Base-by-base conservation (phyloP, 768 basidiomycete genomes). In the Hygrophorus pudorinus region DNA sequence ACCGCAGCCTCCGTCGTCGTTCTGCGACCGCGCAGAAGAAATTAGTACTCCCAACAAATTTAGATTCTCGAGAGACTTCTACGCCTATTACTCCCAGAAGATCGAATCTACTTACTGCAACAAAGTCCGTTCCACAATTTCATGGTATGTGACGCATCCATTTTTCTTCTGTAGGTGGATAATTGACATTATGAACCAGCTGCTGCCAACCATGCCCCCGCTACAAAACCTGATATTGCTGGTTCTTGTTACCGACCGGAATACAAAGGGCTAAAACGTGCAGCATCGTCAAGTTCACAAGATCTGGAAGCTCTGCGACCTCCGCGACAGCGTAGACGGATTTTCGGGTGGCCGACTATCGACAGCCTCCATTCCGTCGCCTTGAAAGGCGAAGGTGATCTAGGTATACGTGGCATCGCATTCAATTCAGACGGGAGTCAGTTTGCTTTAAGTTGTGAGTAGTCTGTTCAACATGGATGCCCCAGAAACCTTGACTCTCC, bases 401-500 rank as follows among this genome's bases (percentile, higher is more conserved):
- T 71, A 14, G 67, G 68, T 24, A 61, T 84, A 29, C 61, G 60
- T 30, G 64, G 56, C 21, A 69, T 84, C 21, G 52, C 66, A 27
- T 73, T 80, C 48, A 75, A 66, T 50, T 64, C 67, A 17, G 73
- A 76, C 48, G 80, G 80, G 18, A 64, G 61, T 29, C 65, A 64
- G 39, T 68, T 84, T 51, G 81, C 79, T 5, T 57, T 81, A 43
- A 66, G 63, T 50, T 82, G 81, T 75, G 51, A 56, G 78, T 67
- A 7, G 41, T 30, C 13, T 17, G 10, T 36, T 38, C 32, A 34
- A 18, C 20, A 36, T 38, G 33, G 35, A 33, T 6, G 29, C 32
- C 38, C 14, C 37, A 34, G 30, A 44, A 42, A 39, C 24, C 12
- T 48, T 46, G 29, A 46, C 14, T 24, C 40, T 35, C 24, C 21